phyloP scores from a whole-genome alignment of 345 rosid genomes.

The Lagerstroemia speciosa region DNA sequence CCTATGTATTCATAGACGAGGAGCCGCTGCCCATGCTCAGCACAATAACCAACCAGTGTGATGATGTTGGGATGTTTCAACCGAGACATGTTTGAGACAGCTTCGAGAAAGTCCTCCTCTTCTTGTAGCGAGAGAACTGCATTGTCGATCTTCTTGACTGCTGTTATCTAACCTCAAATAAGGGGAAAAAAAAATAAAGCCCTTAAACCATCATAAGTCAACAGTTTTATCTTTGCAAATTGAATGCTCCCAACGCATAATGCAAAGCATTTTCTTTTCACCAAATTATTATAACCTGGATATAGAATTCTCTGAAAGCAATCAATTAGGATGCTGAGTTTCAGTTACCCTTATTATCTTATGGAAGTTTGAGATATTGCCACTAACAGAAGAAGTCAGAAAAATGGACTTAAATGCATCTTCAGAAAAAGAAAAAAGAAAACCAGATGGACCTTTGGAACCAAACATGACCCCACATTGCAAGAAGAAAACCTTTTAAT shows the following conservation, averaged over 20 bases:
- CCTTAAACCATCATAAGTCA: neutral
- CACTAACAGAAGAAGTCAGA: too few relatives aligned
- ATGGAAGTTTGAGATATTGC: too few relatives aligned
- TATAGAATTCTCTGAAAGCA: too few relatives aligned
- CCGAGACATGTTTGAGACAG: conserved; percentile 85
- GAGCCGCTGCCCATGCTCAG: conserved; percentile 95
- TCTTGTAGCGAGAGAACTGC: conserved; percentile 83
- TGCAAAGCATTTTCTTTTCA: too few relatives aligned
- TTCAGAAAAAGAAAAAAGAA: too few relatives aligned
- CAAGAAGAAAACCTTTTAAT: neutral
- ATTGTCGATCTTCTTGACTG: conserved; percentile 90
- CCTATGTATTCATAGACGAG: conserved; percentile 70
- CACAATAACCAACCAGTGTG: conserved; percentile 75
- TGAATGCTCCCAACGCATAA: too few relatives aligned
- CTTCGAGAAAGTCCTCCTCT: conserved; percentile 88
- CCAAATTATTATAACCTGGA: too few relatives aligned
- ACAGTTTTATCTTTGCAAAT: neutral
- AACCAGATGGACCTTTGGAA: too few relatives aligned
- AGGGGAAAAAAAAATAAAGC: neutral
- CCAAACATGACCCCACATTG: too few relatives aligned
- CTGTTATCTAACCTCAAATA: conserved; percentile 42
- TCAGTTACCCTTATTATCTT: too few relatives aligned
- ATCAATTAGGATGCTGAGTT: too few relatives aligned
- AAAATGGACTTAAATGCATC: too few relatives aligned
- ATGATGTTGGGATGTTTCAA: conserved; percentile 91